Base-by-base conservation (phyloP, 805 yeast genomes). In the Candida pseudoglaebosa region DNA sequence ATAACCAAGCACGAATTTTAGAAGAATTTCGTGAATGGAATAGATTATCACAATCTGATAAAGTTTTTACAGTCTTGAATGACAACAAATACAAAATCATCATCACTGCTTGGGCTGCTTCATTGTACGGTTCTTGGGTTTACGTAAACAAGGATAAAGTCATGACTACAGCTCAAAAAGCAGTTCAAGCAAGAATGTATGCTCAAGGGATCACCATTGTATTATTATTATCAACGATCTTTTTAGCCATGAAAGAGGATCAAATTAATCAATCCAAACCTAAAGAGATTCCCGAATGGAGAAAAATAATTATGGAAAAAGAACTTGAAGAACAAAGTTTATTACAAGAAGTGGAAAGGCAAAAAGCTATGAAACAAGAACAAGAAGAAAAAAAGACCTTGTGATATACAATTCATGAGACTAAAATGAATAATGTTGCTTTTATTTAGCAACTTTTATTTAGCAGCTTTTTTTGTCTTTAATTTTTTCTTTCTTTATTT, bases 171-270 rank as follows among this genome's bases (percentile, higher is more conserved):
- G 65, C 93, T 4, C 95, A 87, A 65, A 87, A 84, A 59, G 77
- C 84, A 35, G 93, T 84, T 24, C 90, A 83, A 57, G 95, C 95
- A 22, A 80, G 95, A 75, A 86, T 86, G 84, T 86, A 86, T 56
- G 95, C 95, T 8, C 95, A 87, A 61, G 85, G 83, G 47, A 62
- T 84, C 39, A 84, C 95, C 1, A 89, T 87, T 38, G 74, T 75
- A 8, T 64, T 86, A 44, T 64, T 86, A 47, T 61, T 86, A 39
- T 88, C 80, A 16, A 78, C 93, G 0, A 73, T 87, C 53, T 79
- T 80, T 37, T 62, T 82, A 47, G 70, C 81, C 32, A 73, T 80
- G 62, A 81, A 78, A 46, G 88, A 83, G 49, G 79, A 75, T 46
- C 73, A 78, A 48, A 59, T 75, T 47, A 75, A 60, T 22, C 58